These are phyloP conservation scores for Gelatoporia subvermispora DNA, from an alignment of 768 basidiomycete species.

Conservation along the genomic window DNA sequence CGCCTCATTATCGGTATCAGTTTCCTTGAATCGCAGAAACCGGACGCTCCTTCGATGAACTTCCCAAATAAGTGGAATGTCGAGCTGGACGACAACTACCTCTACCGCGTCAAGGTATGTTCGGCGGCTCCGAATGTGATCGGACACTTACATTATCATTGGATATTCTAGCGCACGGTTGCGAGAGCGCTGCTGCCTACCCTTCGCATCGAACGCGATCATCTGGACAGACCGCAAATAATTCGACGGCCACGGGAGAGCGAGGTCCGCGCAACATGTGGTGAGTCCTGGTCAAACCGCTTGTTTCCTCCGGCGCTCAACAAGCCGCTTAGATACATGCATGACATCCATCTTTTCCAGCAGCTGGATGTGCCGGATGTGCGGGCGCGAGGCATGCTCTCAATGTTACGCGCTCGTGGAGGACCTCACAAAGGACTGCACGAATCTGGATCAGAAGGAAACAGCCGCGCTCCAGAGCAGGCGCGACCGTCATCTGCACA, in stretches of 20 bases:
- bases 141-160: conserved; percentile 5
- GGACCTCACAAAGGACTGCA: conserved; percentile 53
- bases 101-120: conserved; percentile 57
- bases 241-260: conserved; percentile 73
- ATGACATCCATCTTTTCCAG: conserved; percentile 90
- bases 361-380: conserved; percentile 87
- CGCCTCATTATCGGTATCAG: conserved; percentile 60
- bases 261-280: conserved; percentile 82
- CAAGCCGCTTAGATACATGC: conserved; percentile 65
- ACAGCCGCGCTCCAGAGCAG: conserved; percentile 44
- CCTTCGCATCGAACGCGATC: conserved; percentile 58
- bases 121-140: background rate
- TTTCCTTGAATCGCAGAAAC: conserved; percentile 61
- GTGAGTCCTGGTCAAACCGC: conserved; percentile 37
- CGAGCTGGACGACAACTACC: conserved; percentile 42
- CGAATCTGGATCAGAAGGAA: conserved; percentile 43
- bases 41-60: conserved; percentile 55
- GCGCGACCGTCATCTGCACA: conserved; percentile 57
- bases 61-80: conserved; percentile 69
- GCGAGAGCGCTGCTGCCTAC: conserved; percentile 65
- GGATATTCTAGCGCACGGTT: conserved; percentile 50
- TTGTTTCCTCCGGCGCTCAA: conserved; percentile 4
- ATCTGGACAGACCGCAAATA: conserved; percentile 51
- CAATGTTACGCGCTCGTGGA: conserved; percentile 74
- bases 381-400: conserved; percentile 85